Conservation (phyloP, 441 rosid genomes). For the Gossypium schwendimanii region DNA sequence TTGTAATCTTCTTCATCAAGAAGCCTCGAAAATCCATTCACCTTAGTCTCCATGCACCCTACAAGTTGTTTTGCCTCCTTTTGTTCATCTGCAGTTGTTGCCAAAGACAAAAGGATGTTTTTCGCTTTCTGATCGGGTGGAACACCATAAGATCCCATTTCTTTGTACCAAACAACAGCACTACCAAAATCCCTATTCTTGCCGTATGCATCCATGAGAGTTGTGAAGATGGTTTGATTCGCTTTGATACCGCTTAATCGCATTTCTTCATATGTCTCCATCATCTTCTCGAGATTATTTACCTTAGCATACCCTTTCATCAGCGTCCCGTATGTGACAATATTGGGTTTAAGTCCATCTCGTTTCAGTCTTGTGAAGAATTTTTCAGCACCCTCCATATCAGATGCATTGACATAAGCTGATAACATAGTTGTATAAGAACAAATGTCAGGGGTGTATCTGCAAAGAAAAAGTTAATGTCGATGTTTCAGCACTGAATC, state of each 20-base stretch:
- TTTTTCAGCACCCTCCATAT: conserved; percentile 84
- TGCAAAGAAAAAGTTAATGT: conserved; percentile 20
- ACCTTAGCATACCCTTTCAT: conserved; percentile 79
- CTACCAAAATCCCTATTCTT: conserved; percentile 68
- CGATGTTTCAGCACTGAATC: neutral
- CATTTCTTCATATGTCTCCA: conserved; percentile 69
- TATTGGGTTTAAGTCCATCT: conserved; percentile 61
- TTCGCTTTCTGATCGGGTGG: conserved; percentile 87
- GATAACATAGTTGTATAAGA: conserved; percentile 94
- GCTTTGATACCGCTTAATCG: conserved; percentile 46
- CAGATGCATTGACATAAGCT: conserved; percentile 79
- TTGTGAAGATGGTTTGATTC: conserved; percentile 73
- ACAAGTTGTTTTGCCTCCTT: conserved; percentile 56
- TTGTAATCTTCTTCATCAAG: conserved; percentile 28
- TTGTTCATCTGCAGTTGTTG: conserved; percentile 53
- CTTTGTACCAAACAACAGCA: conserved; percentile 69
- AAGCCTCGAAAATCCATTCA: conserved; percentile 20
- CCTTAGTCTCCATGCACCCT: conserved; percentile 29
- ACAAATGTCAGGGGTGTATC: conserved; percentile 70
- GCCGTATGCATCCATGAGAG: conserved; percentile 86
- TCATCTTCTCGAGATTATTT: conserved; percentile 60
- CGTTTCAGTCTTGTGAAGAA: conserved; percentile 64
- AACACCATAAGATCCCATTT: conserved; percentile 56
- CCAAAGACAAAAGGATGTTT: conserved; percentile 70
- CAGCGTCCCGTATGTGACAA: conserved; percentile 72